These are phyloP conservation scores for Begonia masoniana DNA, from an alignment of 306 rosid species.

Conservation along the genomic window DNA sequence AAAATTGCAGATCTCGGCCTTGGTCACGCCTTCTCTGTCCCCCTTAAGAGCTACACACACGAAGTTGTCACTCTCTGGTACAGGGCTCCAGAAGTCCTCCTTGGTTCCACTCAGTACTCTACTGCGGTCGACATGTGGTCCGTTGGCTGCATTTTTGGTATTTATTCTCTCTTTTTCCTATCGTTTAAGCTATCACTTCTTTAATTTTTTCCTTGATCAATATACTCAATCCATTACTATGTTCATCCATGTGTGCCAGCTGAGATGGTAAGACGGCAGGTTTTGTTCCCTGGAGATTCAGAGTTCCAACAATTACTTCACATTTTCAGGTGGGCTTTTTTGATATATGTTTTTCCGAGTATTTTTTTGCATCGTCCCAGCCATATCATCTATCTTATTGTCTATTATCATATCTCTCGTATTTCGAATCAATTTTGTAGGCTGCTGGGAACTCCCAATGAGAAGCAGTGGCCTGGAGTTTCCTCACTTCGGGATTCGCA, in stretches of 20 bases:
- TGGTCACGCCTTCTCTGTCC: slow-evolving; percentile 86
- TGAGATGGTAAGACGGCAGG: slow-evolving; percentile 86
- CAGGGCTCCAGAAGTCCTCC: slow-evolving; percentile 92
- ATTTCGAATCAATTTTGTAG: slow-evolving; percentile 13
- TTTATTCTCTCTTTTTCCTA: background rate
- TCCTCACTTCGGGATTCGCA: slow-evolving; percentile 82
- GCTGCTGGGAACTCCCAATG: slow-evolving; percentile 82
- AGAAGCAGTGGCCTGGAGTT: slow-evolving; percentile 86
- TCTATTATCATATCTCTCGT: background rate
- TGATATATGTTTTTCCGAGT: no score
- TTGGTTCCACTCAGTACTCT: slow-evolving; percentile 81
- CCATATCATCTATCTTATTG: background rate
- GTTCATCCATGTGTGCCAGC: slow-evolving; percentile 23
- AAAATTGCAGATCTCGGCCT: slow-evolving; percentile 93
- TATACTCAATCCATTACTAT: background rate
- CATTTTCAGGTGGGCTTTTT: slow-evolving; percentile 51
- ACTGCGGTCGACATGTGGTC: slow-evolving; percentile 97
- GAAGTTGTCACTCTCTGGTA: no score
- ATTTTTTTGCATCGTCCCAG: no score
- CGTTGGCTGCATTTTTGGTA: slow-evolving; percentile 88
- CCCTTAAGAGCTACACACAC: slow-evolving; percentile 88
- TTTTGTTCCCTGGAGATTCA: slow-evolving; percentile 84
- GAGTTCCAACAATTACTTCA: slow-evolving; percentile 87
- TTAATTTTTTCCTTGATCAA: background rate
- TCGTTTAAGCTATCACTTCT: background rate